A percentile compares a stretch with the other conserved stretches of the same genome.
Evolutionary conservation across 805 yeast genomes (phyloP).

Genomic region (Wickerhamomyces strasburgensis): DNA sequence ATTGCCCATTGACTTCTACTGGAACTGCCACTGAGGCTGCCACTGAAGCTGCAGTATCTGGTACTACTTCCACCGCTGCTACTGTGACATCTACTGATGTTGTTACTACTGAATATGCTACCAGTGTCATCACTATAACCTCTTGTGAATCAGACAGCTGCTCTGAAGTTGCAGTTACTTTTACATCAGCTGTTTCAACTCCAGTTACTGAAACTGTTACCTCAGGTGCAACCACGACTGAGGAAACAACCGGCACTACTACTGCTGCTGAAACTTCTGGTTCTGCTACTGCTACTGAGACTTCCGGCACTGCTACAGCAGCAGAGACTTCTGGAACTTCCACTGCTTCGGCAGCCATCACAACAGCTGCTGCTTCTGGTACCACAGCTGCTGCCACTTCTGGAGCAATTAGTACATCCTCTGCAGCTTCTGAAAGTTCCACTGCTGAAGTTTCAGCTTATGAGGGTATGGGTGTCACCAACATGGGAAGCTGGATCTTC

Average conservation of each 20-base stretch:
- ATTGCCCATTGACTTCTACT: constrained; percentile 28
- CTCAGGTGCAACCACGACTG: background rate
- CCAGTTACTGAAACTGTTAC: background rate
- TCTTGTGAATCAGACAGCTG: background rate
- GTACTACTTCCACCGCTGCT: background rate
- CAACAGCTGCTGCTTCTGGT: too few species aligned
- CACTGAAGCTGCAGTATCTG: background rate
- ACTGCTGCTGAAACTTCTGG: background rate
- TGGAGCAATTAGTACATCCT: background rate
- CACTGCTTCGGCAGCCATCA: too few species aligned
- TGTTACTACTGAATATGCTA: background rate
- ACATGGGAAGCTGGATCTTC: constrained; percentile 1
- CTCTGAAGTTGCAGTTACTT: background rate
- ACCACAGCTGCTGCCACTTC: background rate
- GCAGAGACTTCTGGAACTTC: too few species aligned
- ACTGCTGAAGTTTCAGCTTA: constrained; percentile 1
- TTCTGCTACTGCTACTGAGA: background rate
- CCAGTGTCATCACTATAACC: background rate
- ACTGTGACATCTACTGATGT: background rate
- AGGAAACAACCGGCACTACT: background rate
- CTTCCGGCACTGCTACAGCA: background rate
- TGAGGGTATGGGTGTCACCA: constrained; percentile 3
- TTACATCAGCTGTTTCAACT: background rate
- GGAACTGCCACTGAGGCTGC: background rate
- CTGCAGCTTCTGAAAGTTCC: background rate